Conservation (phyloP, 495 filamentous ascomycete species). For the Aspergillus egyptiacus region DNA sequence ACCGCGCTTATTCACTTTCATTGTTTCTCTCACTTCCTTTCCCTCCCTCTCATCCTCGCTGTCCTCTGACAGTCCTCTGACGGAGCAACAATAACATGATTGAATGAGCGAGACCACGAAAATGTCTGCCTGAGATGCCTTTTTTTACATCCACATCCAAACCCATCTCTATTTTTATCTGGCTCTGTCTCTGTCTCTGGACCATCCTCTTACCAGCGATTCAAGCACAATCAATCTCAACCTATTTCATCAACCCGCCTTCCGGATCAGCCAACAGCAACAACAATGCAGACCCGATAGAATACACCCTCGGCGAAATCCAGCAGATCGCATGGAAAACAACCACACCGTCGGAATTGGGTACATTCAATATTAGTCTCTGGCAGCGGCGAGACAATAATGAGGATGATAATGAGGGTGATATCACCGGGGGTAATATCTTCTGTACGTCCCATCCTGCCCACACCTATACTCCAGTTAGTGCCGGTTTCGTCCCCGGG, state of each 20-base stretch:
- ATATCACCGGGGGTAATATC: not conserved
- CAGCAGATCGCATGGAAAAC: conserved; percentile 5
- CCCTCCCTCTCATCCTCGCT: too few relatives aligned
- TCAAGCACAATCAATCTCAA: not conserved
- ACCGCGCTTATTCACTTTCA: not conserved
- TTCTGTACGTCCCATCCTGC: not conserved
- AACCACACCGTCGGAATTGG: too few relatives aligned
- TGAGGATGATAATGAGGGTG: not conserved
- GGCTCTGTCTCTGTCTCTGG: not conserved
- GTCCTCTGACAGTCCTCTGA: too few relatives aligned
- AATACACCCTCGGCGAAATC: not conserved
- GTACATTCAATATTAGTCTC: conserved; percentile 5
- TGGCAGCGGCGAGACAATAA: not conserved
- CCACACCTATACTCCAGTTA: not conserved
- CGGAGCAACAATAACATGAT: too few relatives aligned
- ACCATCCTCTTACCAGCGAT: too few relatives aligned
- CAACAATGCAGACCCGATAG: not conserved
- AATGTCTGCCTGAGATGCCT: too few relatives aligned
- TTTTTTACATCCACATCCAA: too few relatives aligned
- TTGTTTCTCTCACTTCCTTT: not conserved
- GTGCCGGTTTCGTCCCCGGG: not conserved
- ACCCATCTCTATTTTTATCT: too few relatives aligned
- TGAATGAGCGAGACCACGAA: too few relatives aligned
- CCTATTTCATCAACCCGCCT: not conserved
- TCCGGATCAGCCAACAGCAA: not conserved